Evolutionary conservation across 305 asterid species (phyloP).

Genomic region (Fraxinus albicans): DNA sequence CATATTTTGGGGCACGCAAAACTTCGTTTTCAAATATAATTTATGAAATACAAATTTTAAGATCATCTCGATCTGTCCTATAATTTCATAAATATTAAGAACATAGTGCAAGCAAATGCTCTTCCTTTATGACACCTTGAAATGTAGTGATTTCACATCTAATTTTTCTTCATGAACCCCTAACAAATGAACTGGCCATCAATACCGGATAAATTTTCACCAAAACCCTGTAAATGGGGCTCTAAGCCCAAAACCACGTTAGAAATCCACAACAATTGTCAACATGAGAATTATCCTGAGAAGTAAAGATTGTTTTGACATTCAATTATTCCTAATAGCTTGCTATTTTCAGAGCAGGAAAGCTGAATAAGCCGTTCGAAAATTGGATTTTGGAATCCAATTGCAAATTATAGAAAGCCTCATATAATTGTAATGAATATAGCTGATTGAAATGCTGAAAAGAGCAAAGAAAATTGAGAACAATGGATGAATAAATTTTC

Average conservation of each 20-base stretch:
- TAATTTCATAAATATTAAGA: not conserved
- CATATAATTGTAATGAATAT: not conserved
- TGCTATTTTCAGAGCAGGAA: not conserved
- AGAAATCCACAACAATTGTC: not conserved
- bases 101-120: not conserved
- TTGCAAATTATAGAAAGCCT: not conserved
- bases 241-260: not conserved
- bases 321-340: not conserved
- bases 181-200: not conserved
- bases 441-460: not conserved
- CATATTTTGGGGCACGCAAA: not conserved
- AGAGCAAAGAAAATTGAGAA: not conserved
- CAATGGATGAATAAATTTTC: not conserved
- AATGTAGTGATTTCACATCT: not conserved
- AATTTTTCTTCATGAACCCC: not conserved
- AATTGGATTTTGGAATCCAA: not conserved
- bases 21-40: not conserved
- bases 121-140: not conserved
- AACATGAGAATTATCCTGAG: not conserved
- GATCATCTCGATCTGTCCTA: not conserved
- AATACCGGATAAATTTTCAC: not conserved
- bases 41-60: not conserved
- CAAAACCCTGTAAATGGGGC: not conserved
- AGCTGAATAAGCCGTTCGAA: not conserved
- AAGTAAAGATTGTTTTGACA: not conserved